A percentile compares a stretch with the other conserved stretches of the same genome.
phyloP scores from a whole-genome alignment of 371 early-diverging fungal species.

The Fennellomyces sp. region DNA sequence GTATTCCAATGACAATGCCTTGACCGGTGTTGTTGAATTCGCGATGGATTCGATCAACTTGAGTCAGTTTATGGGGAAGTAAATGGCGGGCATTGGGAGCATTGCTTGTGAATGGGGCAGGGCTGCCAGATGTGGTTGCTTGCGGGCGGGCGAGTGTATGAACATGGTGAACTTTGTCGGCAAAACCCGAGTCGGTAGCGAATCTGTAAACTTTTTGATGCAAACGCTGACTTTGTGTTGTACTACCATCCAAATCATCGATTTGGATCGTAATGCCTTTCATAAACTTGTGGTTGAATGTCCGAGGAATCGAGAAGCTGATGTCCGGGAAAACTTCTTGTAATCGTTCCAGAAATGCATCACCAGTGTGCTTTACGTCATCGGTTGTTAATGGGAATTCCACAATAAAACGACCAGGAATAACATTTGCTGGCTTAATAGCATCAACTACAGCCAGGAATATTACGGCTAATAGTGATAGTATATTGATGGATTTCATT shows the following conservation, averaged over 20 bases:
- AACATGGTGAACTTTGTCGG: conserved; percentile 31
- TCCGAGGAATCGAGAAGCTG: conserved; percentile 22
- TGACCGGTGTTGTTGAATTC: conserved; percentile 56
- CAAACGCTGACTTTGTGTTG: too few relatives aligned
- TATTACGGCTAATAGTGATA: too few relatives aligned
- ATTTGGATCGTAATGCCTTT: conserved; percentile 34
- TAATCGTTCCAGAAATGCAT: conserved; percentile 20
- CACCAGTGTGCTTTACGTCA: background rate
- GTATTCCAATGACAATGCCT: conserved; percentile 71
- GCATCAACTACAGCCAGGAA: too few relatives aligned
- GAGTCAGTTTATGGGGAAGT: conserved; percentile 42
- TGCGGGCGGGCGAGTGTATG: conserved; percentile 27
- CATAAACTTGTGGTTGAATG: conserved; percentile 33
- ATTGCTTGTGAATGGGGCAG: too few relatives aligned
- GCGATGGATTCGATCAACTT: conserved; percentile 42
- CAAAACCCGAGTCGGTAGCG: conserved; percentile 1
- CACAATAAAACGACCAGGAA: conserved; percentile 44
- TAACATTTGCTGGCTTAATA: too few relatives aligned
- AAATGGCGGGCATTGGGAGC: conserved; percentile 7
- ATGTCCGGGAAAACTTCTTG: conserved; percentile 21
- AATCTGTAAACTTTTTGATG: background rate
- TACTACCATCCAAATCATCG: too few relatives aligned
- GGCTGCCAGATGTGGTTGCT: background rate
- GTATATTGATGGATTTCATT: too few relatives aligned
- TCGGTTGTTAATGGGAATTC: conserved; percentile 24